These are phyloP conservation scores for Saturnispora sekii DNA, from an alignment of 805 yeast genomes.

Conservation along the genomic window DNA sequence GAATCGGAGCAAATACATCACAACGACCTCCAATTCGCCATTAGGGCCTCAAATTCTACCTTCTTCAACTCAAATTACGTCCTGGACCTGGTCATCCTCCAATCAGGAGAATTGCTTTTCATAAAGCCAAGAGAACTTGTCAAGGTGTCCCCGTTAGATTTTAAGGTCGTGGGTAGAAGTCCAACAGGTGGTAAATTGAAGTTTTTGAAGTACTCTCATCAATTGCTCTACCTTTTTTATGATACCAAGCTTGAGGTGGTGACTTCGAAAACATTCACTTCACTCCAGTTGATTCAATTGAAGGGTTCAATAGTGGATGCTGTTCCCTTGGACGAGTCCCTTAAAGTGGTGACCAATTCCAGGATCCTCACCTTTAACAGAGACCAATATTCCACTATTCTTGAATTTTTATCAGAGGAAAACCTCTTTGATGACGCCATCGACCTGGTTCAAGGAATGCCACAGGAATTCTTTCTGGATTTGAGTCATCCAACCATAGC, in stretches of 20 bases:
- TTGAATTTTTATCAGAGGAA: conserved; percentile 21
- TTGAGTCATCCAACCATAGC: conserved; percentile 9
- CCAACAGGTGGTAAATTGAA: conserved; percentile 13
- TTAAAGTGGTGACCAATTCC: too few relatives aligned
- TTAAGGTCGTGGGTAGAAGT: conserved; percentile 13
- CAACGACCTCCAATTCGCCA: conserved; percentile 1
- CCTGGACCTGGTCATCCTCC: neutral
- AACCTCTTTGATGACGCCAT: conserved; percentile 36
- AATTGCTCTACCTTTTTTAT: conserved; percentile 21
- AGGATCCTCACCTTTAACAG: conserved; percentile 11
- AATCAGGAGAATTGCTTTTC: conserved; percentile 16
- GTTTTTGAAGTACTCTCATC: conserved; percentile 31
- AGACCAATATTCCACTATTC: conserved; percentile 13
- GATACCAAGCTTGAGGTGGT: conserved; percentile 29
- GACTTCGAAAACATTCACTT: conserved; percentile 28
- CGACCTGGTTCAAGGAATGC: conserved; percentile 28
- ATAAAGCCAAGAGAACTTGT: conserved; percentile 20
- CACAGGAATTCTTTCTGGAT: conserved; percentile 18
- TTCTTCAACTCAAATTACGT: conserved; percentile 1
- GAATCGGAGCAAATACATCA: neutral
- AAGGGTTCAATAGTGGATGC: conserved; percentile 8
- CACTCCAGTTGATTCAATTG: conserved; percentile 24
- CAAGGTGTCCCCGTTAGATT: conserved; percentile 13
- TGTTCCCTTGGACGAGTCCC: too few relatives aligned
- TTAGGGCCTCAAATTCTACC: neutral